These are phyloP conservation scores for Tricholoma bakamatsutake DNA, from an alignment of 768 basidiomycete species.

Conservation along the genomic window DNA sequence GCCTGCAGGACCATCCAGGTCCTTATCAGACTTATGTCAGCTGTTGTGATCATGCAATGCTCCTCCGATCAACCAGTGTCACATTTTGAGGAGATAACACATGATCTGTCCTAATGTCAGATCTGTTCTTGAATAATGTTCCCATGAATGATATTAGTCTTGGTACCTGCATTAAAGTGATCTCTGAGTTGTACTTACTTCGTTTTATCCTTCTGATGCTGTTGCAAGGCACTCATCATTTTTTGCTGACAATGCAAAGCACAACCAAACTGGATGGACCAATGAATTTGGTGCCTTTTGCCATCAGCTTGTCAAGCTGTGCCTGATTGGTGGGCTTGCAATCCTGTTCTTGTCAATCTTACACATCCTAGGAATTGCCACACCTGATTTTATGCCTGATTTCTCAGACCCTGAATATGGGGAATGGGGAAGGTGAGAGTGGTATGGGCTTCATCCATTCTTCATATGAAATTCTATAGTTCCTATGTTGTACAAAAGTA, in stretches of 20 bases:
- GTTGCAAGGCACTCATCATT: not conserved
- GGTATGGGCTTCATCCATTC: constrained; percentile 16
- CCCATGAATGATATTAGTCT: constrained; percentile 11
- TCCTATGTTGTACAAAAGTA: constrained; percentile 25
- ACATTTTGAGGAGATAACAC: not conserved
- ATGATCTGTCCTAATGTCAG: not conserved
- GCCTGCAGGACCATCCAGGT: not conserved
- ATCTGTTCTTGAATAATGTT: not conserved
- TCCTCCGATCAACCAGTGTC: constrained; percentile 18
- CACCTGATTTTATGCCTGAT: constrained; percentile 11
- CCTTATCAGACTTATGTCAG: constrained; percentile 5
- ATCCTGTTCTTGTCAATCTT: constrained; percentile 13
- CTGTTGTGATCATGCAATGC: constrained; percentile 25
- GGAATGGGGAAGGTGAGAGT: constrained; percentile 16
- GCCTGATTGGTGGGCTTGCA: constrained; percentile 6
- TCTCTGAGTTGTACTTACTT: not conserved
- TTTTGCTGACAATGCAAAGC: not conserved
- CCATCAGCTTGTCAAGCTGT: constrained; percentile 20
- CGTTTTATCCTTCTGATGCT: not conserved
- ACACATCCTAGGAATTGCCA: constrained; percentile 14
- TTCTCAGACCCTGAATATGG: constrained; percentile 8
- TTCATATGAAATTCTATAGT: constrained; percentile 1
- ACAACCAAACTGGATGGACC: constrained; percentile 1
- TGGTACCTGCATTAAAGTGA: constrained; percentile 13
- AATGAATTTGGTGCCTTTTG: constrained; percentile 23